Conservation (phyloP, 805 yeast species). For the Candida ovalis region DNA sequence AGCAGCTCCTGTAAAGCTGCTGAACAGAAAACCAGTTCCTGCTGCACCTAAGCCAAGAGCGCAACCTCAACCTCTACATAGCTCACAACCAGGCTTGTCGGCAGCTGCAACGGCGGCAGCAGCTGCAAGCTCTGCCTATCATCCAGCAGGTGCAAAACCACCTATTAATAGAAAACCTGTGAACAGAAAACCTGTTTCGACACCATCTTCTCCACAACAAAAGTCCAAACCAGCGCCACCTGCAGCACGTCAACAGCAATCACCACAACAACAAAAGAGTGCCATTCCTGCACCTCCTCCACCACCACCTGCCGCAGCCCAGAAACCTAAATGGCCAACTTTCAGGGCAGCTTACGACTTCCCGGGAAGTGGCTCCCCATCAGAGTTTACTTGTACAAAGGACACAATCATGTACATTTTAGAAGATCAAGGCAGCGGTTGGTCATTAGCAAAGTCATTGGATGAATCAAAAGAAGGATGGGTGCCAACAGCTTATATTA, state of each 20-base stretch:
- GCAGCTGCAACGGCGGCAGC: constrained; percentile 26
- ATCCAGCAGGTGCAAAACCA: constrained; percentile 28
- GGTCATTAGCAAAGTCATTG: constrained; percentile 84
- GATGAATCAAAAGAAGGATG: constrained; percentile 86
- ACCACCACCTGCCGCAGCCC: constrained; percentile 70
- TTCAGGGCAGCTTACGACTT: constrained; percentile 86
- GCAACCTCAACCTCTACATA: constrained; percentile 9
- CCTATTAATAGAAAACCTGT: constrained; percentile 29
- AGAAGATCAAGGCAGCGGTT: constrained; percentile 77
- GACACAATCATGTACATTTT: constrained; percentile 73
- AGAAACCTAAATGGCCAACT: constrained; percentile 66
- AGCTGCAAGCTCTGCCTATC: constrained; percentile 38
- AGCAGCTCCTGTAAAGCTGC: constrained; percentile 24
- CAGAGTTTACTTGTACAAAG: constrained; percentile 72
- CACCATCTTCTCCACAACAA: constrained; percentile 20
- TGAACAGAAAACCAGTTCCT: constrained; percentile 24
- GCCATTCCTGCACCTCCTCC: constrained; percentile 38
- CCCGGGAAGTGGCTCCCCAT: constrained; percentile 79
- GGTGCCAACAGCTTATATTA: constrained; percentile 94
- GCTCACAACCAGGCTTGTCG: no score
- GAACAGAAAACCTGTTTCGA: constrained; percentile 22
- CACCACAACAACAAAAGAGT: constrained; percentile 7
- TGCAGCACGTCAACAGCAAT: constrained; percentile 15
- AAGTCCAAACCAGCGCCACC: constrained; percentile 24
- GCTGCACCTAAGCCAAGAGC: constrained; percentile 8